These are phyloP conservation scores for Fomitopsis betulina DNA, from an alignment of 1,284 basidiomycete genomes.

Conservation along the genomic window DNA sequence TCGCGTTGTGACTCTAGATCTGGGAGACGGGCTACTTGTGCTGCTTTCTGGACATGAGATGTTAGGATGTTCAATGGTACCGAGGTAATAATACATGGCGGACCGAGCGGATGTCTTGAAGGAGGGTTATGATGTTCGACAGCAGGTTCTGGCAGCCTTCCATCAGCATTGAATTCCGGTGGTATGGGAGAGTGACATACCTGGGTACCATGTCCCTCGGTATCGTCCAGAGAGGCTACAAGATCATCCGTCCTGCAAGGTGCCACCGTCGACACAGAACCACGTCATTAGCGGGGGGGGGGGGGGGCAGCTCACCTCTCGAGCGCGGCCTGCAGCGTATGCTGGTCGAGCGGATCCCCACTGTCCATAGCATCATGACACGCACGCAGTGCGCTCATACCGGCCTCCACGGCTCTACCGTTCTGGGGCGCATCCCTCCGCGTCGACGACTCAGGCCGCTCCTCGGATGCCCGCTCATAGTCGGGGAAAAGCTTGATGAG, in stretches of 20 bases:
- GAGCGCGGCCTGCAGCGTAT: neutral
- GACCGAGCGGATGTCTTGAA: slow-evolving; percentile 7
- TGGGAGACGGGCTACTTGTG: neutral
- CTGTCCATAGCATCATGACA: slow-evolving; percentile 3
- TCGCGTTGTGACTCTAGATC: slow-evolving; percentile 3
- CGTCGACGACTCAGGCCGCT: neutral
- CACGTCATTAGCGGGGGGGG: neutral
- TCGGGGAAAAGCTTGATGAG: neutral
- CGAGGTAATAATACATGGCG: neutral
- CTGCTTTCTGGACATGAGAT: neutral
- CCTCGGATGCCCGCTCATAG: neutral
- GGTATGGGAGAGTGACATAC: neutral
- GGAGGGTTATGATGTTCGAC: neutral
- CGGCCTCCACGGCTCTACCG: neutral
- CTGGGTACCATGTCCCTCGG: neutral
- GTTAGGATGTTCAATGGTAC: neutral
- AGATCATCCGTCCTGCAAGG: slow-evolving; percentile 3
- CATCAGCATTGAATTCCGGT: neutral
- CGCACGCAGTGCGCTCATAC: neutral
- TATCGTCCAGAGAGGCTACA: neutral
- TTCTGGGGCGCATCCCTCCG: neutral
- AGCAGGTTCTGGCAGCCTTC: neutral
- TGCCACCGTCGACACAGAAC: neutral
- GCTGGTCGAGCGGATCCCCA: neutral
- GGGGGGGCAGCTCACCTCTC: neutral